Percentiles rank a stretch among this genome's conserved stretches.
These are phyloP conservation scores for Zostera marina DNA, from an alignment of 116 monocot genomes.

Conservation along the genomic window DNA sequence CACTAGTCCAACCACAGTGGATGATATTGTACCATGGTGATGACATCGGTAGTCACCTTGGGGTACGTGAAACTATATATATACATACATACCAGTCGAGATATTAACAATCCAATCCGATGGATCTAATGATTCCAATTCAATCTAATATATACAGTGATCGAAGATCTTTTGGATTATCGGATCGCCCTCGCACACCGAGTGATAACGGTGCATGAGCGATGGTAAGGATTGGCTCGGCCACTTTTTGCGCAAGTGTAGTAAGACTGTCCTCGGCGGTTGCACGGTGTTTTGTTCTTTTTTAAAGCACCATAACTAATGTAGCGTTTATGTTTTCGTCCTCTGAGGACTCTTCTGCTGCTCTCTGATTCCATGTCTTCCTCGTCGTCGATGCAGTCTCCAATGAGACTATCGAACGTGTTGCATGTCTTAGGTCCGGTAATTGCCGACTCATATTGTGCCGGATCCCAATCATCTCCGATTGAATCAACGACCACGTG, in stretches of 20 bases:
- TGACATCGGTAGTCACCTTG: too few relatives aligned
- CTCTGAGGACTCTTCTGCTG: slow-evolving; percentile 16
- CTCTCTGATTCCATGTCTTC: slow-evolving; percentile 34
- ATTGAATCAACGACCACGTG: not conserved
- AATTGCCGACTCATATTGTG: not conserved
- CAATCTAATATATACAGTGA: too few relatives aligned
- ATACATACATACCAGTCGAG: too few relatives aligned
- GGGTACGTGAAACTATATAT: too few relatives aligned
- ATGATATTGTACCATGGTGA: too few relatives aligned
- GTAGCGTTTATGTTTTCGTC: slow-evolving; percentile 6
- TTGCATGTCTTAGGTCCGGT: not conserved
- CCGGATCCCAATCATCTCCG: not conserved
- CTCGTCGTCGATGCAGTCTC: slow-evolving; percentile 21
- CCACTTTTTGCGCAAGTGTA: slow-evolving; percentile 37
- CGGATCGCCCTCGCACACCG: slow-evolving; percentile 15
- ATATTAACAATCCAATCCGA: not conserved
- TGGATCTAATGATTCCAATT: too few relatives aligned
- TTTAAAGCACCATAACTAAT: slow-evolving; percentile 60
- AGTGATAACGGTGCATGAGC: slow-evolving; percentile 62
- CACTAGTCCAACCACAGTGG: too few relatives aligned
- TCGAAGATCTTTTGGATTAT: slow-evolving; percentile 1
- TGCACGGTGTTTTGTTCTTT: slow-evolving; percentile 51
- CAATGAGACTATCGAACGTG: slow-evolving; percentile 9
- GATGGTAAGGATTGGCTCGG: slow-evolving; percentile 55
- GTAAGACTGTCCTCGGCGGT: slow-evolving; percentile 48